Percentiles rank a stretch among this genome's conserved stretches.
These are phyloP conservation scores for Leptosphaerulina australis DNA, from an alignment of 2,329 filamentous ascomycete genomes.

Conservation along the genomic window DNA sequence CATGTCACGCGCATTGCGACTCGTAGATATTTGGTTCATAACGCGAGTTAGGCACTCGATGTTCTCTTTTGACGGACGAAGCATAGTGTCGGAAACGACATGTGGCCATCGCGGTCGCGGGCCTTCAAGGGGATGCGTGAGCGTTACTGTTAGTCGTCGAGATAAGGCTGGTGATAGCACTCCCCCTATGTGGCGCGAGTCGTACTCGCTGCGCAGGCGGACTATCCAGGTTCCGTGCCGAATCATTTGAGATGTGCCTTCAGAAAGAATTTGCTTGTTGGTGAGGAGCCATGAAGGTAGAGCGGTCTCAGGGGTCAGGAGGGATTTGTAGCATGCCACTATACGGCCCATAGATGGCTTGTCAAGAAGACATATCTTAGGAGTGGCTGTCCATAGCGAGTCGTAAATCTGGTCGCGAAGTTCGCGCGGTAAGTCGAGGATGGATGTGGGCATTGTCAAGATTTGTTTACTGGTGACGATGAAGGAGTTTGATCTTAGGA, in stretches of 20 bases:
- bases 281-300: conserved; percentile 17
- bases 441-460: conserved; percentile 4
- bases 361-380: conserved; percentile 7
- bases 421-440: conserved; percentile 17
- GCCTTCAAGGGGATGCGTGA: conserved; percentile 15
- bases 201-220: conserved; percentile 14
- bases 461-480: neutral
- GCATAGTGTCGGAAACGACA: conserved; percentile 4
- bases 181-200: neutral
- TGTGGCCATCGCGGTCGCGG: conserved; percentile 15
- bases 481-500: neutral
- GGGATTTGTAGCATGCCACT: conserved; percentile 8
- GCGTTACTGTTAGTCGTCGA: neutral
- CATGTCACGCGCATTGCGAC: conserved; percentile 2
- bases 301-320: neutral
- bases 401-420: conserved; percentile 19
- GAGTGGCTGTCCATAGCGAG: neutral
- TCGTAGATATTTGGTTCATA: neutral
- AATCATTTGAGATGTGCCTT: conserved; percentile 14
- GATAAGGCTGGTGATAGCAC: conserved; percentile 3
- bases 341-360: conserved; percentile 12
- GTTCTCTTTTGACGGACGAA: conserved; percentile 6
- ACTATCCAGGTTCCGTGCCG: conserved; percentile 13
- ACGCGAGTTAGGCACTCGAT: neutral
- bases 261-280: conserved; percentile 11